Percentiles rank a stretch among this genome's conserved stretches.
Conservation (phyloP, 805 yeast genomes). For the Metschnikowia cerradonensis region DNA sequence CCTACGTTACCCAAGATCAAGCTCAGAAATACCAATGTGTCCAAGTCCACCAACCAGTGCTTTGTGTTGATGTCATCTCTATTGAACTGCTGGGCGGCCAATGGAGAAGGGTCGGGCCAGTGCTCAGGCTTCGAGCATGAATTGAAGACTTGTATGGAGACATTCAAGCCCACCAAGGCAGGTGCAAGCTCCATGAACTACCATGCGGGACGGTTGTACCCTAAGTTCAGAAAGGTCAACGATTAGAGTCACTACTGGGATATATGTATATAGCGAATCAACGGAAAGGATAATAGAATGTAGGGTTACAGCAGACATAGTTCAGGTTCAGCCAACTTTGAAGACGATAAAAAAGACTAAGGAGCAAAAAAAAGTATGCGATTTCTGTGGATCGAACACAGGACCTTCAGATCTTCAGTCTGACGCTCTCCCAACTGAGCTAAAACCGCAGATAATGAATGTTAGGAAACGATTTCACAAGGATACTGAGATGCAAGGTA, state of each 20-base stretch:
- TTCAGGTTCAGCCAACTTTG: not conserved
- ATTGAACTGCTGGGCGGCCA: constrained; percentile 94
- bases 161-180: constrained; percentile 36
- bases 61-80: constrained; percentile 77
- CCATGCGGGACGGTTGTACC: constrained; percentile 53
- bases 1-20: constrained; percentile 75
- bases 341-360: not conserved
- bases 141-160: constrained; percentile 70
- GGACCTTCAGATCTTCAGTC: constrained; percentile 18
- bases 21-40: constrained; percentile 60
- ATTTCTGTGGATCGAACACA: constrained; percentile 30
- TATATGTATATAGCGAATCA: constrained; percentile 8
- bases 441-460: constrained; percentile 31
- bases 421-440: constrained; percentile 34
- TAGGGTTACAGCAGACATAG: not conserved
- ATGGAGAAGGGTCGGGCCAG: constrained; percentile 72
- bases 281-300: not conserved
- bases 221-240: constrained; percentile 46
- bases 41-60: constrained; percentile 65
- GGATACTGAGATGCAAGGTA: too few relatives aligned
- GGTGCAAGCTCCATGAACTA: constrained; percentile 47
- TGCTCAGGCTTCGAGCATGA: constrained; percentile 67
- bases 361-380: constrained; percentile 20
- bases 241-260: constrained; percentile 22
- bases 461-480: too few relatives aligned